These are phyloP conservation scores for Penicillium sp. DNA, from an alignment of 2,329 filamentous ascomycete genomes.

Conservation along the genomic window DNA sequence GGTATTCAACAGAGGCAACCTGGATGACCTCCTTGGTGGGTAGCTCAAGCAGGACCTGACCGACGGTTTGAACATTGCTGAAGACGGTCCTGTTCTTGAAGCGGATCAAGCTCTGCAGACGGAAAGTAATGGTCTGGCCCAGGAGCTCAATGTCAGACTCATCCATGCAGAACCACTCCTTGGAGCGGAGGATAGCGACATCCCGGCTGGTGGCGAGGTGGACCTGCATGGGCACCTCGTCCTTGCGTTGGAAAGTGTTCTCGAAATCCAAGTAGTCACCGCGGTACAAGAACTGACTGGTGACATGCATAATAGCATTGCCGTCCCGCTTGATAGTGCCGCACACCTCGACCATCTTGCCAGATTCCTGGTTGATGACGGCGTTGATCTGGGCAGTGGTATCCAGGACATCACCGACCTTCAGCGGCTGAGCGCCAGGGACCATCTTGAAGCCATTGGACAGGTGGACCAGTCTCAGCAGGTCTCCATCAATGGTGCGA, in stretches of 20 bases:
- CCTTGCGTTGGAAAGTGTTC: conserved; percentile 98
- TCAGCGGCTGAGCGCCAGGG: conserved; percentile 86
- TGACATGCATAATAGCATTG: conserved; percentile 92
- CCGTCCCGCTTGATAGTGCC: conserved; percentile 86
- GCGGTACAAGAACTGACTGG: conserved; percentile 95
- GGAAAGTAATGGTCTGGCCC: conserved; percentile 92
- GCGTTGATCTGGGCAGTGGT: conserved; percentile 96
- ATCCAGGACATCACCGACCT: conserved; percentile 88
- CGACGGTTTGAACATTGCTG: conserved; percentile 84
- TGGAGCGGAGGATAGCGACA: conserved; percentile 86
- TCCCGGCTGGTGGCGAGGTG: conserved; percentile 84
- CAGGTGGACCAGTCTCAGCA: conserved; percentile 91
- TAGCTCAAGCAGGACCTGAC: conserved; percentile 87
- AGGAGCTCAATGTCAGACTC: conserved; percentile 83
- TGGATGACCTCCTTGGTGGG: conserved; percentile 97
- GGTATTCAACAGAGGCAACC: conserved; percentile 94
- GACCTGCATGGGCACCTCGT: conserved; percentile 90
- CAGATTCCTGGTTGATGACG: conserved; percentile 95
- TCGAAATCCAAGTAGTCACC: conserved; percentile 89
- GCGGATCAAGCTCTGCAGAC: conserved; percentile 80
- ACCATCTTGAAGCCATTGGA: conserved; percentile 99
- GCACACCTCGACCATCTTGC: conserved; percentile 99
- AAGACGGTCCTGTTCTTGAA: conserved; percentile 95
- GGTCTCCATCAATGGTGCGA: conserved; percentile 87
- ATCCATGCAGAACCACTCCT: conserved; percentile 92